phyloP scores from a whole-genome alignment of 2,329 filamentous ascomycete species.

The Talaromyces sp. region DNA sequence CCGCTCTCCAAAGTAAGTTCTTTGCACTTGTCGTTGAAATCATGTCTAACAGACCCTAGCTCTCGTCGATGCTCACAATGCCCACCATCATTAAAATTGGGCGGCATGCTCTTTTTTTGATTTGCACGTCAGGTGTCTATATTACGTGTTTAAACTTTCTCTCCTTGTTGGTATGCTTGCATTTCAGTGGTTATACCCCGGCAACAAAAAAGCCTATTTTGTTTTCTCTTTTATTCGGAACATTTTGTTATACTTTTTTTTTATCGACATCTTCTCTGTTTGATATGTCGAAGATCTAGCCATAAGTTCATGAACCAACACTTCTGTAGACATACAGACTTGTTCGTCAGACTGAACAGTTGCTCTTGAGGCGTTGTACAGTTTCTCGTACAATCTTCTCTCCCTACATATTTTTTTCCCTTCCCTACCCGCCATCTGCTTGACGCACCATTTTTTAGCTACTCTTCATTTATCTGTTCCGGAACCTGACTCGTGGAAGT shows the following conservation, averaged over 20 bases:
- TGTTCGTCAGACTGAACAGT: not conserved
- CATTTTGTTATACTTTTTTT: conserved; percentile 11
- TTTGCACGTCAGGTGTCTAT: not conserved
- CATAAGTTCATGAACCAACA: not conserved
- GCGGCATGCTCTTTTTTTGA: not conserved
- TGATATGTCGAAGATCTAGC: not conserved
- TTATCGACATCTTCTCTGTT: not conserved
- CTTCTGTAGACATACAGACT: not conserved
- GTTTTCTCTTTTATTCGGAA: conserved; percentile 15
- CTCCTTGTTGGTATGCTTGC: conserved; percentile 13
- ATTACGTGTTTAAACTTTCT: not conserved
- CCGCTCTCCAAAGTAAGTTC: conserved; percentile 48
- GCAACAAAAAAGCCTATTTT: conserved; percentile 20
- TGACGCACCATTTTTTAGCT: not conserved
- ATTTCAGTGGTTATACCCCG: conserved; percentile 30
- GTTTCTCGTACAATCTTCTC: not conserved
- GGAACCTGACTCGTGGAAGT: not conserved
- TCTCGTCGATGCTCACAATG: conserved; percentile 37
- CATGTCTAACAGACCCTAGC: conserved; percentile 21
- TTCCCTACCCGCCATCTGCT: not conserved
- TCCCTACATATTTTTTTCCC: not conserved
- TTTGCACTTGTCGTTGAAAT: not conserved
- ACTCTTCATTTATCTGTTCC: not conserved
- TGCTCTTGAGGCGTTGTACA: not conserved
- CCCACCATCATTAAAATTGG: conserved; percentile 6